Conservation (phyloP, 2,329 filamentous ascomycete genomes). For the Pseudogymnoascus sp. region DNA sequence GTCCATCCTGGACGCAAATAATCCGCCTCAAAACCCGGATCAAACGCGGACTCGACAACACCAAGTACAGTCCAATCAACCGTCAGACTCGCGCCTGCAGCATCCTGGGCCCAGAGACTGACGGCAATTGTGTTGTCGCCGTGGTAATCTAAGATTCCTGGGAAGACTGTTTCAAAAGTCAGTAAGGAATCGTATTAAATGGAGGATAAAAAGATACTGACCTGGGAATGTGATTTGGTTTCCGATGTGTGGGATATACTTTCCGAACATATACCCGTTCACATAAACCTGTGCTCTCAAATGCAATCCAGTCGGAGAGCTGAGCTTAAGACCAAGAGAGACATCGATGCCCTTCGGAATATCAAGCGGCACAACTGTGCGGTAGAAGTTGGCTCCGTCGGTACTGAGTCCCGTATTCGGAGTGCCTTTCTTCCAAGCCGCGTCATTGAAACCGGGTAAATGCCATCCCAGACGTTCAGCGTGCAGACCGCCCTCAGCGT, state of each 20-base stretch:
- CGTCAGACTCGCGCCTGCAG: conserved; percentile 14
- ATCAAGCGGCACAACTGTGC: conserved; percentile 42
- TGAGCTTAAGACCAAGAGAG: conserved; percentile 47
- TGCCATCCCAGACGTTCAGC: conserved; percentile 52
- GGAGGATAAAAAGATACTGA: conserved; percentile 2
- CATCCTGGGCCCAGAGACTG: conserved; percentile 46
- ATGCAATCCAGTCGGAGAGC: conserved; percentile 35
- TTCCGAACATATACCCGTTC: conserved; percentile 58
- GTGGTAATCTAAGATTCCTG: conserved; percentile 48
- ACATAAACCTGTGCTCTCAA: conserved; percentile 51
- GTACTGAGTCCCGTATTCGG: conserved; percentile 35
- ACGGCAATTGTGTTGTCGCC: conserved; percentile 51
- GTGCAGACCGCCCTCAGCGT: conserved; percentile 51
- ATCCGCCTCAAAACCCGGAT: conserved; percentile 39
- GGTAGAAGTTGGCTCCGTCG: conserved; percentile 49
- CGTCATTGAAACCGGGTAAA: conserved; percentile 46
- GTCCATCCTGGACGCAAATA: conserved; percentile 46
- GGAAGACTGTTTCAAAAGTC: conserved; percentile 37
- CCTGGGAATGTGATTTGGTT: conserved; percentile 50
- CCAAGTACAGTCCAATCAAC: conserved; percentile 47
- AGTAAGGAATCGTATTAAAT: neutral
- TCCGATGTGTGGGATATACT: conserved; percentile 52
- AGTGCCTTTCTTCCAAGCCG: conserved; percentile 33
- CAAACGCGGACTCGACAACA: conserved; percentile 44
- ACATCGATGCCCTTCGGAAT: conserved; percentile 47